Evolutionary conservation across 768 basidiomycete species (phyloP), one percentile per base, ranked within the genome.

Genomic region (Suillus plorans): DNA sequence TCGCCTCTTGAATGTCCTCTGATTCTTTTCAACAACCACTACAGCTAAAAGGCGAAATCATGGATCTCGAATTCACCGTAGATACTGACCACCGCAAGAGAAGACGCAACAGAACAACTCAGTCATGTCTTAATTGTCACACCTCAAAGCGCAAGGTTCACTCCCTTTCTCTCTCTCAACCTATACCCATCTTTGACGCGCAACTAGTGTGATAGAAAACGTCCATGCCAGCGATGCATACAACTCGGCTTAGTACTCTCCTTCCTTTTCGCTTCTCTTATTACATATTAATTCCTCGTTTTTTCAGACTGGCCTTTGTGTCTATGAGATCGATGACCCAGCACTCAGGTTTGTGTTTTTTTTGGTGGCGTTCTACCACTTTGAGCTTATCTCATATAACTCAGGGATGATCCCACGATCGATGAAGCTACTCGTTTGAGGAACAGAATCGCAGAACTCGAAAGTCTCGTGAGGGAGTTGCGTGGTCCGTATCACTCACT

Each of bases 261-360:
- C 31, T 22, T n/a, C 62, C 63, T 37, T 36, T 58, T 63, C 47
- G 34, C 20, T 39, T 58, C 52, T 28, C 2, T 60, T 42, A 49
- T 39, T 68, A 65, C 56, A 1, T 58, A 66, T 68, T 34, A 52
- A 58, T 50, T 52, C 50, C 45, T 55, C 63, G 56, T 61, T 64
- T 18, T 59, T 25, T 18, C 69, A 94, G 92, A 96, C 95, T 25
- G 95, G 95, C 60, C 89, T 96, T 20, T 97, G 95, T 75, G 94
- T 97, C 0, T 97, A 97, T 69, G 95, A 97, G 73, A 91, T 96
- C 68, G 95, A 96, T 74, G 94, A 94, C 77, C 92, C 92, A 16
- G 88, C 90, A 12, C 78, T 91, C 44, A 84, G 91, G 92, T 91
- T 68, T 20, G 64, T 67, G 44, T n/a, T 64, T 55, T 55, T 41